phyloP scores from a whole-genome alignment of 2,329 filamentous ascomycete genomes.

The Curvularia sp. region DNA sequence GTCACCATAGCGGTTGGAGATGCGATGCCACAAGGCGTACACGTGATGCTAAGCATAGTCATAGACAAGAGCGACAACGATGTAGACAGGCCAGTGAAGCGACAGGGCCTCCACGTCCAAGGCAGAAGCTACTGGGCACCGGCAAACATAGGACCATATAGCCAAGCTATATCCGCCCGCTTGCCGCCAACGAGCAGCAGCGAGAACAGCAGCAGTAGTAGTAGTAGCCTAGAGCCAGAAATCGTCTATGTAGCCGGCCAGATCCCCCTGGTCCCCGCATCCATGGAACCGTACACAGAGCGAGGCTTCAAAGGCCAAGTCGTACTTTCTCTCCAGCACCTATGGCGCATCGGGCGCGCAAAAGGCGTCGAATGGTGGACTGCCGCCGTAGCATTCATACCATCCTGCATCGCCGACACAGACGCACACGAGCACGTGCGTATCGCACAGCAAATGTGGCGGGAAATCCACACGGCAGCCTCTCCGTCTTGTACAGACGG shows the following conservation, averaged over 20 bases:
- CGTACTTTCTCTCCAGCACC: conserved; percentile 81
- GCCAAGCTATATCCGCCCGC: conserved; percentile 76
- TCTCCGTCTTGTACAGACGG: conserved; percentile 49
- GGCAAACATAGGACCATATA: conserved; percentile 96
- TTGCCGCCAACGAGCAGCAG: conserved; percentile 25
- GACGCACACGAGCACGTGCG: conserved; percentile 35
- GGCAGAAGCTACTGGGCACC: conserved; percentile 96
- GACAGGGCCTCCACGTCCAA: conserved; percentile 81
- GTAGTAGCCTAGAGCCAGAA: conserved; percentile 24
- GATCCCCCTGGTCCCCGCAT: conserved; percentile 83
- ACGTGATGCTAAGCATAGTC: conserved; percentile 67
- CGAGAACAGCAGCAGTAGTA: conserved; percentile 2
- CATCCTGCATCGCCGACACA: conserved; percentile 5
- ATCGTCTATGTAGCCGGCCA: conserved; percentile 82
- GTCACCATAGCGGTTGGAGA: conserved; percentile 82
- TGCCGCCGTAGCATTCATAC: conserved; percentile 67
- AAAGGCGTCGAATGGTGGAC: conserved; percentile 78
- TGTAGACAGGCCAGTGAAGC: conserved; percentile 4
- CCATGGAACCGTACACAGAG: conserved; percentile 67
- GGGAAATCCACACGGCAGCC: conserved; percentile 25
- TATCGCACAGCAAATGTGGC: conserved; percentile 57
- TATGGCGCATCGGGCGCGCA: conserved; percentile 80
- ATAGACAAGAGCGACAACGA: conserved; percentile 38
- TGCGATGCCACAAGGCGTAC: conserved; percentile 65
- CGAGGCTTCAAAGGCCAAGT: conserved; percentile 64